A percentile compares a stretch with the other conserved stretches of the same genome.
These are phyloP conservation scores for Phaeophleospora eucalypticola DNA, from an alignment of 2,329 filamentous ascomycete species.

Conservation along the genomic window DNA sequence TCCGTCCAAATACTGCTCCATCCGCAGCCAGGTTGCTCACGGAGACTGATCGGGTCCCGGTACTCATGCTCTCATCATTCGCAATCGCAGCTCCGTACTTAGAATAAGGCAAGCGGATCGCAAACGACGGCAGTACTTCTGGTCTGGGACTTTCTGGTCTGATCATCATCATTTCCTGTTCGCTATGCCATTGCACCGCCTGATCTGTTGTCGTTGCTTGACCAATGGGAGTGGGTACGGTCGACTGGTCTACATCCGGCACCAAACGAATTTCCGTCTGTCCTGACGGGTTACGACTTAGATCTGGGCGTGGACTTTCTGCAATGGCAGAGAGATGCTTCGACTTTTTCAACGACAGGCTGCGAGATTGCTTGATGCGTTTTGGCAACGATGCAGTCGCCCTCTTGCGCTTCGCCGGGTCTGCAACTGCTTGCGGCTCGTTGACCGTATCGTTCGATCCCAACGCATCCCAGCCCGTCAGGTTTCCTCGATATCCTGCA, in stretches of 20 bases:
- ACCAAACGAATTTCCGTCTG: not conserved
- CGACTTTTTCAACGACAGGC: conserved; percentile 18
- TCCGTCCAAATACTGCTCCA: conserved; percentile 15
- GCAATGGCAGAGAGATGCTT: conserved; percentile 38
- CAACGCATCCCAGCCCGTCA: conserved; percentile 39
- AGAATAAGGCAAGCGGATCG: conserved; percentile 24
- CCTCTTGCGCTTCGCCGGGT: conserved; percentile 20
- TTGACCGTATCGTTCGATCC: conserved; percentile 37
- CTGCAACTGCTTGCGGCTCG: conserved; percentile 11
- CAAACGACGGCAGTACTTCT: conserved; percentile 26
- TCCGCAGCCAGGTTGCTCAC: conserved; percentile 23
- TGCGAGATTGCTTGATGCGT: conserved; percentile 16
- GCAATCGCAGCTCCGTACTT: conserved; percentile 24
- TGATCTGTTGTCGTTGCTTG: conserved; percentile 2
- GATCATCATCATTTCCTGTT: conserved; percentile 1
- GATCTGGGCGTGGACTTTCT: conserved; percentile 20
- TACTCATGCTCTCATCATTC: conserved; percentile 12
- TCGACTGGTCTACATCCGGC: not conserved
- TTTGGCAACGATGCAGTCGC: conserved; percentile 24
- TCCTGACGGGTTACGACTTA: not conserved
- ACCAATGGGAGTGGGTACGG: not conserved
- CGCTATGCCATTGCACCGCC: not conserved
- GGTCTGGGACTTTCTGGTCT: conserved; percentile 25
- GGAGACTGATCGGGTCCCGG: conserved; percentile 25
- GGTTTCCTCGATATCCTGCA: conserved; percentile 16